These are phyloP conservation scores for Knoxia roxburghii DNA, from an alignment of 257 asterid species.

Conservation along the genomic window DNA sequence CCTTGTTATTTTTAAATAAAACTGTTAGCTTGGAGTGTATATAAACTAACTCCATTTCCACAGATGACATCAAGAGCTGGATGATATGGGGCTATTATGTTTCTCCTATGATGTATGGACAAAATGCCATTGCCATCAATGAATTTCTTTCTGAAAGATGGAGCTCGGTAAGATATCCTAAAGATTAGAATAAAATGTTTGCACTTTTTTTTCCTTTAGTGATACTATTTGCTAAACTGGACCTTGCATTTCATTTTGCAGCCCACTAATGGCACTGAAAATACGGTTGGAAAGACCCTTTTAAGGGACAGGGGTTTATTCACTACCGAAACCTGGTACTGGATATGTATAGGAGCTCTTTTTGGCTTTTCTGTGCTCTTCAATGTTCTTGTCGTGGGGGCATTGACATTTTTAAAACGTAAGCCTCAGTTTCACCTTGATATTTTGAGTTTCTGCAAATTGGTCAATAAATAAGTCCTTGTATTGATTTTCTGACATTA, in stretches of 20 bases:
- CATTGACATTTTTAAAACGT: slow-evolving; percentile 75
- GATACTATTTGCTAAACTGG: not conserved
- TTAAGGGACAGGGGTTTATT: slow-evolving; percentile 62
- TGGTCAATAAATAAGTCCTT: not conserved
- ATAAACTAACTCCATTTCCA: not conserved
- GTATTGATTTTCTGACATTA: slow-evolving; percentile 8
- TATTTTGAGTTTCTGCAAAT: not conserved
- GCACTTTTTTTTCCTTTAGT: no score
- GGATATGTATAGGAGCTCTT: slow-evolving; percentile 69
- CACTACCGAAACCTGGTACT: slow-evolving; percentile 57
- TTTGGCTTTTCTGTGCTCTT: slow-evolving; percentile 61
- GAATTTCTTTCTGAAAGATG: slow-evolving; percentile 83
- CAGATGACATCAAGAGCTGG: slow-evolving; percentile 76
- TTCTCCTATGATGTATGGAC: slow-evolving; percentile 94
- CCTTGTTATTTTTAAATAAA: not conserved
- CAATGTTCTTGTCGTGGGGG: slow-evolving; percentile 62
- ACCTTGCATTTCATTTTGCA: slow-evolving; percentile 14
- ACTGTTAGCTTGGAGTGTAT: not conserved
- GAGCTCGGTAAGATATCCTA: slow-evolving; percentile 52
- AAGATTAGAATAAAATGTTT: not conserved
- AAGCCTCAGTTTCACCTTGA: slow-evolving; percentile 18
- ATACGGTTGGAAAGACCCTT: slow-evolving; percentile 77
- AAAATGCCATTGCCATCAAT: slow-evolving; percentile 78
- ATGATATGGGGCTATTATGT: slow-evolving; percentile 90
- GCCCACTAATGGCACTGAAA: slow-evolving; percentile 53